These are phyloP conservation scores for Mortierella sp. DNA, from an alignment of 371 early-diverging fungal genomes.

Conservation along the genomic window DNA sequence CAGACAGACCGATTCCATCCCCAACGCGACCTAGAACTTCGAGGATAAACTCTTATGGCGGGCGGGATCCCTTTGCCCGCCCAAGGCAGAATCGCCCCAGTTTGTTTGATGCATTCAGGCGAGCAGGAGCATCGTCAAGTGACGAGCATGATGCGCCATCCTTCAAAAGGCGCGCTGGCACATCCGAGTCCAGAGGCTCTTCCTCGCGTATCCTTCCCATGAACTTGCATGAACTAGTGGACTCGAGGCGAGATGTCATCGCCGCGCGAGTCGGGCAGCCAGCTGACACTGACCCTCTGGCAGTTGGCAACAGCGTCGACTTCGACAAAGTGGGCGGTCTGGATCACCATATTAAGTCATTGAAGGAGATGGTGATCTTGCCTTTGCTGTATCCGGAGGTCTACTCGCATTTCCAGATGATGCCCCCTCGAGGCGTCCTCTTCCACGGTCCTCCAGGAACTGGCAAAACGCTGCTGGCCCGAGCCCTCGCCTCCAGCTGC, in stretches of 20 bases:
- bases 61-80: conserved; percentile 28
- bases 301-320: conserved; percentile 55
- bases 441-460: conserved; percentile 79
- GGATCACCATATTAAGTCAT: conserved; percentile 63
- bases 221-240: conserved; percentile 57
- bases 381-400: conserved; percentile 82
- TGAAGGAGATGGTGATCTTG: conserved; percentile 82
- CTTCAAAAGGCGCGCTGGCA: conserved; percentile 41
- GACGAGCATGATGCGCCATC: conserved; percentile 39
- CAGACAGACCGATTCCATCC: conserved; percentile 40
- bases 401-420: conserved; percentile 70
- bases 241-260: conserved; percentile 46
- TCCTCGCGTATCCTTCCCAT: conserved; percentile 55
- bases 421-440: conserved; percentile 72
- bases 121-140: conserved; percentile 50
- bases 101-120: conserved; percentile 30
- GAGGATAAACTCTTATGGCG: conserved; percentile 20
- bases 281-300: conserved; percentile 58
- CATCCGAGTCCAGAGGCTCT: conserved; percentile 25
- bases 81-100: conserved; percentile 29
- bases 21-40: conserved; percentile 37
- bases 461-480: conserved; percentile 77
- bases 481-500: conserved; percentile 76
- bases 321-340: conserved; percentile 71
- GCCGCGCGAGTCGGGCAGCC: conserved; percentile 43